These are phyloP conservation scores for Coemansia sp. DNA, from an alignment of 192 early-diverging fungal genomes.

Conservation along the genomic window DNA sequence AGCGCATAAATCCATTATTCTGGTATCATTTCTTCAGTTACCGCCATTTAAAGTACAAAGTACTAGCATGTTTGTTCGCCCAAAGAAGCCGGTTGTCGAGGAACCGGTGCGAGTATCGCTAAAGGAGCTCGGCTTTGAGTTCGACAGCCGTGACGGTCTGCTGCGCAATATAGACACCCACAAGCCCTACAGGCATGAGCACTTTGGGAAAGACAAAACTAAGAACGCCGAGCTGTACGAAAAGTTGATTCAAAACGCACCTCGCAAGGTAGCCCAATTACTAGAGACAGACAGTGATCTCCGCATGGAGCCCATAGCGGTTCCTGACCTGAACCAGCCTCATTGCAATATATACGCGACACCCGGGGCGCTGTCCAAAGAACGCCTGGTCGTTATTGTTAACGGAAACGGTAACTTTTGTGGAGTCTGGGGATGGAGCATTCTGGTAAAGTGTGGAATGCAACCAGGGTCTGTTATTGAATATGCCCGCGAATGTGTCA, in stretches of 20 bases:
- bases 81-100: slow-evolving; percentile 20
- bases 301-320: slow-evolving; percentile 33
- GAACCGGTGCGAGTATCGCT: slow-evolving; percentile 17
- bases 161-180: slow-evolving; percentile 18
- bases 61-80: slow-evolving; percentile 43
- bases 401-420: slow-evolving; percentile 24
- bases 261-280: slow-evolving; percentile 22
- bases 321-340: slow-evolving; percentile 22
- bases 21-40: too few species aligned
- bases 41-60: not conserved
- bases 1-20: too few species aligned
- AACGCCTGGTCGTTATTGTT: slow-evolving; percentile 35
- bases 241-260: slow-evolving; percentile 3
- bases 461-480: slow-evolving; percentile 24
- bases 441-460: slow-evolving; percentile 29
- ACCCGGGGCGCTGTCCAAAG: slow-evolving; percentile 18
- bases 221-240: not conserved
- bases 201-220: not conserved
- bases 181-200: slow-evolving; percentile 12
- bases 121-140: slow-evolving; percentile 30
- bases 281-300: slow-evolving; percentile 16
- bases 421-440: slow-evolving; percentile 44
- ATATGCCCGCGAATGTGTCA: slow-evolving; percentile 18
- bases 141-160: slow-evolving; percentile 24
- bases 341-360: slow-evolving; percentile 42